These are phyloP conservation scores for Alliaria petiolata DNA, from an alignment of 345 rosid genomes.

Conservation along the genomic window DNA sequence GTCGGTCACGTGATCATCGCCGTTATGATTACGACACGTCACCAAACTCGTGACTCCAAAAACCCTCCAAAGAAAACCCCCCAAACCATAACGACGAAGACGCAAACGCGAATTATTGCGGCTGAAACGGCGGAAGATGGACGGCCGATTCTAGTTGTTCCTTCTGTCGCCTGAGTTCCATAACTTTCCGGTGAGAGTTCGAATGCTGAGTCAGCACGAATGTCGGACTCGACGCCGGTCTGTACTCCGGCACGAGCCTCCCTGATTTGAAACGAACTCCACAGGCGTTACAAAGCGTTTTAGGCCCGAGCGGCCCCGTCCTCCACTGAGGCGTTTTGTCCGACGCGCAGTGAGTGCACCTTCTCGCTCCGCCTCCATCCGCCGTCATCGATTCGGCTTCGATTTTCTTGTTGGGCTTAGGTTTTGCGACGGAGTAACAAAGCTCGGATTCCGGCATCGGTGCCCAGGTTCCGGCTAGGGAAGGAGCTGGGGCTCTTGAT, in stretches of 20 bases:
- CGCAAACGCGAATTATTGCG: slow-evolving; percentile 21
- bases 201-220: slow-evolving; percentile 75
- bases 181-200: slow-evolving; percentile 76
- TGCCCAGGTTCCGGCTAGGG: slow-evolving; percentile 28
- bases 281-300: slow-evolving; percentile 76
- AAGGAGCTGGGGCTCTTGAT: slow-evolving; percentile 33
- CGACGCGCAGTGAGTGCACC: slow-evolving; percentile 74
- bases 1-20: slow-evolving; percentile 30
- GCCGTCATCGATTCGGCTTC: neutral
- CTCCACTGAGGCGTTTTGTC: slow-evolving; percentile 92
- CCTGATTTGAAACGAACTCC: slow-evolving; percentile 81
- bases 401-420: slow-evolving; percentile 23
- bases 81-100: neutral
- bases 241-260: slow-evolving; percentile 73
- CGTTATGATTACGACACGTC: slow-evolving; percentile 25
- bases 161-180: slow-evolving; percentile 77
- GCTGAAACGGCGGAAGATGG: slow-evolving; percentile 6
- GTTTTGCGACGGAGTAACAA: slow-evolving; percentile 22
- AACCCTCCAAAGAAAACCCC: neutral
- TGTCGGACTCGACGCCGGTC: slow-evolving; percentile 79
- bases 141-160: slow-evolving; percentile 36
- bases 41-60: slow-evolving; percentile 24
- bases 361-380: slow-evolving; percentile 46
- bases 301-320: slow-evolving; percentile 77
- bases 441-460: slow-evolving; percentile 32